Evolutionary conservation across 2,329 filamentous ascomycete species (phyloP), one percentile per base, ranked within the genome.

Genomic region (Penicillium sp.): DNA sequence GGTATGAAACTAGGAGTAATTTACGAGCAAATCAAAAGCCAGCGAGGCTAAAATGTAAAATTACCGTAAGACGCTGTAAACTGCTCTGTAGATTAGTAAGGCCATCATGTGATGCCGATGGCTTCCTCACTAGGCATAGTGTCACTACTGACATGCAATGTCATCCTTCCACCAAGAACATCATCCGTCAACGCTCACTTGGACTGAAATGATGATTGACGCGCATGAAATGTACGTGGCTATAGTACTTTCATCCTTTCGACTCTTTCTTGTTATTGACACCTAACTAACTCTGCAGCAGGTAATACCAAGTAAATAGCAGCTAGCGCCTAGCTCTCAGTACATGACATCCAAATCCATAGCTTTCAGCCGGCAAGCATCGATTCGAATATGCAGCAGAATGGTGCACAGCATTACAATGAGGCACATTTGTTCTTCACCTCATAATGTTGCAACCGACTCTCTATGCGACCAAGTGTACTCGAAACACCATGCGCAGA

Each of bases 401-500:
- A 42, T 5, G 38, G 33, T 28, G 16, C 24, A 30, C 12, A 35
- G 21, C 26, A 26, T 23, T 54, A 54, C 56, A 20, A 58, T 58
- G 56, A 54, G 45, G 40, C 21, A 14, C 23, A 20, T 28, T 33
- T 26, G 28, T 11, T 14, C 35, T n/a, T 18, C 38, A 38, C 33
- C 46, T 24, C 45, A 54, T 45, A 40, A 58, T 58, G 50, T 46
- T 23, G 24, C 30, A 28, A 54, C 28, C 38, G 14, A 28, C 33
- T 5, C 12, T 52, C 30, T 21, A 43, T 16, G 55, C 51, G 26
- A 46, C 20, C 11, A 35, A 35, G 47, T 50, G 51, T 23, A 43
- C 43, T 45, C 51, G 43, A 46, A 49, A 28, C 46, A 52, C 56
- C 23, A 50, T 54, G 38, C 47, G 35, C 46, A 54, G 50, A 20